Evolutionary conservation across 108 stramenopile genomes (phyloP), one percentile per base, ranked within the genome.

Genomic region (Cyclotella atomus): DNA sequence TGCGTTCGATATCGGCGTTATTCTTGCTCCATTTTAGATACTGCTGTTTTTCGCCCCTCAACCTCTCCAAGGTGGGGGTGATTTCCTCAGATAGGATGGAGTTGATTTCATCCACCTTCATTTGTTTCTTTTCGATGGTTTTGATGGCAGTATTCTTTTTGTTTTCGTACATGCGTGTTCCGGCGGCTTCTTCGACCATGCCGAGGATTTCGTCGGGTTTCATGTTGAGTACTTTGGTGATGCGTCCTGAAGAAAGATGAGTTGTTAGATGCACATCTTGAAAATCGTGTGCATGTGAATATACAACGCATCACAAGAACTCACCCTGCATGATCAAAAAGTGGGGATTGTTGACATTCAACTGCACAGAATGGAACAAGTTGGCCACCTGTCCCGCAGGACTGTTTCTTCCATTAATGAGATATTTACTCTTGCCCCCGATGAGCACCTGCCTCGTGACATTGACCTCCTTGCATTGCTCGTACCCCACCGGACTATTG

Each of bases 291-390:
- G 14, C 61, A 62, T 19, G 4, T 14, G 21, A 49, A 56, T 2
- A 43, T 35, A 19, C 24, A 3, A 44, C 29, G 41, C 20, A 49
- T 59, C 32, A 0, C 16, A n/a, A 20, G 1, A 32, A 62, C 82
- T 65, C 50, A 83, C 83, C 96, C 85, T 99, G 99, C 98, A 99
- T 98, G 83, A 99, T 99, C 49, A 98, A 89, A 84, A 99, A 99
- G 83, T 99, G 99, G 8, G 99, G 99, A 88, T 99, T 99, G 82
- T 98, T 98, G 72, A 98, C 99, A 81, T 99, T 99, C 47, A 99
- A 88, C 83, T 99, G 99, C n/a, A 99, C 99, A 12, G 96, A 97
- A 85, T 99, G 99, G 81, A 99, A 99, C 2, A 99, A 85, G 73
- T 98, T 98, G 55, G 96, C 92, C 57, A 99, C 99, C 79, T 97